phyloP scores from a whole-genome alignment of 192 early-diverging fungal genomes.

The Mortierella alpina region DNA sequence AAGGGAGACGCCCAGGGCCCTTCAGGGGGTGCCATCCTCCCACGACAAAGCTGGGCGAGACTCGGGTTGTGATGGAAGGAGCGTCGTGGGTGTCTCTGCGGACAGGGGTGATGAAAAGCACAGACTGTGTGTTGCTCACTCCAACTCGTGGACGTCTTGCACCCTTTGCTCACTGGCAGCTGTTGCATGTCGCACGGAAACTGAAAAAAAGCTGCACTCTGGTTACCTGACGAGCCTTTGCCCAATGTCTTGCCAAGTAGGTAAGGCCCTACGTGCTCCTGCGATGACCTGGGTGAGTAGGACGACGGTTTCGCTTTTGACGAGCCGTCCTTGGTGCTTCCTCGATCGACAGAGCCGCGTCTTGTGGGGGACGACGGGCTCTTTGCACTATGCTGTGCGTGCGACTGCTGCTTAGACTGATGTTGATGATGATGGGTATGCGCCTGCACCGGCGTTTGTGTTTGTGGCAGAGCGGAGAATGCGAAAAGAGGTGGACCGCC shows the following conservation, averaged over 20 bases:
- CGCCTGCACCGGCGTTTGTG: conserved; percentile 2
- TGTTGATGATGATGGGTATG: not conserved
- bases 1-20: no score
- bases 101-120: no score
- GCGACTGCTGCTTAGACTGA: conserved; percentile 10
- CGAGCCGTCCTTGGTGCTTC: conserved; percentile 10
- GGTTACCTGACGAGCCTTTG: conserved; percentile 65
- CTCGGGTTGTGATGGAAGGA: no score
- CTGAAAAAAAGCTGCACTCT: not conserved
- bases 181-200: not conserved
- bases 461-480: not conserved
- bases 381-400: conserved; percentile 20
- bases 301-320: conserved; percentile 12
- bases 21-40: no score
- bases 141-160: no score
- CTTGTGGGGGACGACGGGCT: conserved; percentile 9
- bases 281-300: not conserved
- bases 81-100: no score
- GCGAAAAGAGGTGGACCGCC: no score
- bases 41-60: no score
- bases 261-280: conserved; percentile 60
- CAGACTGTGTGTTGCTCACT: no score
- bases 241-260: conserved; percentile 60
- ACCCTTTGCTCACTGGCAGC: no score
- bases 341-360: conserved; percentile 17